These are phyloP conservation scores for Yamadazyma trypodendri DNA, from an alignment of 1,139 yeast genomes.

Conservation along the genomic window DNA sequence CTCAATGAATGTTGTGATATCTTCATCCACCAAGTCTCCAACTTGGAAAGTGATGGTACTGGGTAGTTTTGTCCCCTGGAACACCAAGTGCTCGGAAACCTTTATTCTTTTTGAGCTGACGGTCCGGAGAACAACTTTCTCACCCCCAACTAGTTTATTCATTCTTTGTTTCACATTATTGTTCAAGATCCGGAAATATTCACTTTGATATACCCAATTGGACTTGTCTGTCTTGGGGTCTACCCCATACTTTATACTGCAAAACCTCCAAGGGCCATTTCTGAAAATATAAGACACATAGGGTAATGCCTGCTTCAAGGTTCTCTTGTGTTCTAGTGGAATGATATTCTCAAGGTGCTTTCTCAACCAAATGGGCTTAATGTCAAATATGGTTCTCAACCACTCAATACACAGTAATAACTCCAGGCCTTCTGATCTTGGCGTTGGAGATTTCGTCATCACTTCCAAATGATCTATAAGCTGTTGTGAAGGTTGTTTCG, in stretches of 20 bases:
- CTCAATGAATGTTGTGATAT: constrained; percentile 50
- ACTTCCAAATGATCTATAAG: constrained; percentile 33
- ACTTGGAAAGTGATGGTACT: constrained; percentile 71
- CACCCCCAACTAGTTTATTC: constrained; percentile 4
- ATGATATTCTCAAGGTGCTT: constrained; percentile 65
- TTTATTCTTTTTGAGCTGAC: constrained; percentile 19
- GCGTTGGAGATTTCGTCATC: constrained; percentile 22
- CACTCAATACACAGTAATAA: constrained; percentile 52
- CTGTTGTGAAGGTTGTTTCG: constrained; percentile 35
- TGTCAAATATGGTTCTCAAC: constrained; percentile 53
- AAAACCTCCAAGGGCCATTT: constrained; percentile 94
- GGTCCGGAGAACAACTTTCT: constrained; percentile 19
- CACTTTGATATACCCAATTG: constrained; percentile 75
- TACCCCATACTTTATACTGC: constrained; percentile 76
- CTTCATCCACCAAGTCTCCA: constrained; percentile 76
- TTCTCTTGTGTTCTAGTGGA: constrained; percentile 49
- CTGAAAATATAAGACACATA: constrained; percentile 76
- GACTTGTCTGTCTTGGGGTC: constrained; percentile 53
- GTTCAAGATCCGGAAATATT: constrained; percentile 66
- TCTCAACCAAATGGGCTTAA: constrained; percentile 85
- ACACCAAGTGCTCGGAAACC: constrained; percentile 53
- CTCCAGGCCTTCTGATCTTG: constrained; percentile 27
- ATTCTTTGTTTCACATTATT: constrained; percentile 19
- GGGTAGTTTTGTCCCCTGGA: constrained; percentile 74
- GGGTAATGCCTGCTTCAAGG: constrained; percentile 75